Evolutionary conservation across 164 flowering plant species (phyloP).

Genomic region (Magnolia sinica): DNA sequence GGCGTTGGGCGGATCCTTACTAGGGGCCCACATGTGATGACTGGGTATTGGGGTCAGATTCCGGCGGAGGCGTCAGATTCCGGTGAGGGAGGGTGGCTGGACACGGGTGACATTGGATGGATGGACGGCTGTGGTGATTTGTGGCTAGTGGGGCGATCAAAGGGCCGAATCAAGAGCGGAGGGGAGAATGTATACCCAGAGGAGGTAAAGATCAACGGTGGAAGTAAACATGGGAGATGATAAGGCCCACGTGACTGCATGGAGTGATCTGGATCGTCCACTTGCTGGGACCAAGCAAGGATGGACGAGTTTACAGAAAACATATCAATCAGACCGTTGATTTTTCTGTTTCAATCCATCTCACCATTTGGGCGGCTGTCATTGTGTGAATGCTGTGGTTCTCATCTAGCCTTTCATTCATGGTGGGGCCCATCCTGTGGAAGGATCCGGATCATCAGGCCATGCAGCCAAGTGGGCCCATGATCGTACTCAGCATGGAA

Average conservation of each 20-base stretch:
- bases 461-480: too few relatives aligned
- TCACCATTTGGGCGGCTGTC: not conserved
- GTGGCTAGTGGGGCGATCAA: slow-evolving; percentile 81
- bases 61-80: slow-evolving; percentile 10
- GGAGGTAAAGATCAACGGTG: slow-evolving; percentile 47
- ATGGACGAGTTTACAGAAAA: too few relatives aligned
- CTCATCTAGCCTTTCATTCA: too few relatives aligned
- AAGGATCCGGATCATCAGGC: too few relatives aligned
- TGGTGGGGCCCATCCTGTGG: too few relatives aligned
- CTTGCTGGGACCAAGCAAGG: too few relatives aligned
- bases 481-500: not conserved
- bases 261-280: too few relatives aligned
- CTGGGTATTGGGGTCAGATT: slow-evolving; percentile 57
- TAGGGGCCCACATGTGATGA: slow-evolving; percentile 83
- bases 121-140: slow-evolving; percentile 60
- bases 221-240: too few relatives aligned
- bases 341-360: too few relatives aligned
- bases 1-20: slow-evolving; percentile 67
- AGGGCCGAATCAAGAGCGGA: slow-evolving; percentile 80
- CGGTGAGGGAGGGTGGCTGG: slow-evolving; percentile 51
- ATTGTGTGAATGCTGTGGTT: not conserved
- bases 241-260: too few relatives aligned
- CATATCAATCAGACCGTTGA: too few relatives aligned
- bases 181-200: slow-evolving; percentile 94
- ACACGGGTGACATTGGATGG: slow-evolving; percentile 87